phyloP scores from a whole-genome alignment of 805 yeast species.

The Kodamaea restingae region DNA sequence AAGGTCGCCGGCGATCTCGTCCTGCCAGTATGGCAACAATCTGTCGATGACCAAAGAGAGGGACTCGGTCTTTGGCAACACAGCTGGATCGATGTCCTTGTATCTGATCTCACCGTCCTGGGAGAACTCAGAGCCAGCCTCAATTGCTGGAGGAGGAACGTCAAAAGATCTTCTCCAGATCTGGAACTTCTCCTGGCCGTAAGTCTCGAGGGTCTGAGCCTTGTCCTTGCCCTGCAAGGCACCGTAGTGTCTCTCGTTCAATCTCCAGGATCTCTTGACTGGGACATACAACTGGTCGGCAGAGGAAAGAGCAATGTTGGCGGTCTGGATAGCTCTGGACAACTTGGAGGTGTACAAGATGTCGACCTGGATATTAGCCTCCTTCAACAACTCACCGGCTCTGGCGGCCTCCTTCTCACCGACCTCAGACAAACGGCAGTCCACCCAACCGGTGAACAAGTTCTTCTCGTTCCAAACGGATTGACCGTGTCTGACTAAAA shows the following conservation, averaged over 20 bases:
- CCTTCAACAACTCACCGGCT: constrained; percentile 90
- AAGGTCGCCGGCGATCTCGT: constrained; percentile 79
- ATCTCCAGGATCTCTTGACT: constrained; percentile 94
- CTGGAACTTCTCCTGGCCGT: constrained; percentile 91
- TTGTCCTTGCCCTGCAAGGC: constrained; percentile 98
- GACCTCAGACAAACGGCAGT: constrained; percentile 74
- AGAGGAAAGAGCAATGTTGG: constrained; percentile 83
- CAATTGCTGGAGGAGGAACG: constrained; percentile 91
- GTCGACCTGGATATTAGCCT: constrained; percentile 81
- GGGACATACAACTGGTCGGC: constrained; percentile 91
- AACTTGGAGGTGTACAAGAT: constrained; percentile 86
- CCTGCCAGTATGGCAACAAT: constrained; percentile 95
- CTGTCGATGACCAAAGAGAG: constrained; percentile 93
- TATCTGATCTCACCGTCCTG: constrained; percentile 86
- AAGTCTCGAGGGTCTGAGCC: constrained; percentile 83
- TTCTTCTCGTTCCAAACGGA: constrained; percentile 98
- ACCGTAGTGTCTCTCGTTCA: constrained; percentile 99
- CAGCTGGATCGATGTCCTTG: constrained; percentile 76
- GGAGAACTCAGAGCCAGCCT: constrained; percentile 71
- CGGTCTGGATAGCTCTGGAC: constrained; percentile 95
- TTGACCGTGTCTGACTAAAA: constrained; percentile 98
- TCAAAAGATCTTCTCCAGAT: constrained; percentile 97
- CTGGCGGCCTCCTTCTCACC: constrained; percentile 89
- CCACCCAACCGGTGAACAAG: constrained; percentile 99
- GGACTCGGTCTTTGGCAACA: constrained; percentile 91